Evolutionary conservation across 164 flowering plant genomes (phyloP), one percentile per base, ranked within the genome.

Genomic region (Macadamia integrifolia): DNA sequence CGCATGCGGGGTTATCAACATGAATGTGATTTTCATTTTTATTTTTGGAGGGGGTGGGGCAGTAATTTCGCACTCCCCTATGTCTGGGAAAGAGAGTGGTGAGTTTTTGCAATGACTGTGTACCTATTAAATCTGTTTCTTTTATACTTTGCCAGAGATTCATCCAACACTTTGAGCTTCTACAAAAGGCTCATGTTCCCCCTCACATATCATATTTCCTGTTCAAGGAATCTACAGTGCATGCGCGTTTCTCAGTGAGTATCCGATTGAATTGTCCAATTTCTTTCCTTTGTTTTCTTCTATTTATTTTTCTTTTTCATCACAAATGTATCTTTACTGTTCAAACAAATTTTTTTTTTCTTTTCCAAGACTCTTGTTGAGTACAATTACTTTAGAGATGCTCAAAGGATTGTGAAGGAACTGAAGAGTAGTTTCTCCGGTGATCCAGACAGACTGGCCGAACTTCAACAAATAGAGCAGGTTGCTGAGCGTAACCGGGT

Each of bases 151-250:
- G 31, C 44, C 88, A 92, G 99, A 87, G 83, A 80, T 95, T 95
- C 72, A 67, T 79, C 65, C 99, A 95, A 76, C 98, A 91, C 79
- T 95, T 95, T 79, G 98, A 92, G 76, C 96, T 89, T 64, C 84
- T 95, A 60, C 96, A 83, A 58, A 92, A 84, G 74, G 96, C 96
- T 58, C 83, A 82, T 68, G 75, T 95, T 67, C 99, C 99, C 15
- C 93, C 88, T 65, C 81, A 83, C 29, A 63, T 81, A 46, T 79
- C 97, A 10, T 95, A 84, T 76, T 63, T 58, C 15, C 75, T 90
- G 35, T 95, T 83, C 73, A 80, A 74, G 50, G 91, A 89, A 72
- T 85, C 87, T 14, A 90, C 92, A 17, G 18, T 71, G 30, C 60
- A 81, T 60, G 85, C 87, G 64, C 79, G 76, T 49, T 76, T 92